Evolutionary conservation across 331 rosid genomes (phyloP).

Genomic region (Malus hybrid): DNA sequence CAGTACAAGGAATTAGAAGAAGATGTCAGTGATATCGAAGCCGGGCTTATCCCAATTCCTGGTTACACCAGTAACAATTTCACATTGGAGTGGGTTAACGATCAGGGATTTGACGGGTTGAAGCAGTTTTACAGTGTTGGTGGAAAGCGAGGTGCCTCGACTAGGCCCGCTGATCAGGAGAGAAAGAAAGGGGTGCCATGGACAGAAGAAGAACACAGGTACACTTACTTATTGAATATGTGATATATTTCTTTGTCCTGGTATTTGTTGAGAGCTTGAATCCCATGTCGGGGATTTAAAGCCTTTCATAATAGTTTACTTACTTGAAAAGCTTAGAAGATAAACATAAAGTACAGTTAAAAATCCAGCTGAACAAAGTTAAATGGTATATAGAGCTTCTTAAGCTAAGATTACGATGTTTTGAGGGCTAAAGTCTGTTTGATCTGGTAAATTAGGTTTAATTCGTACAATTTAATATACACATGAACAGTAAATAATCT

Average conservation of each 20-base stretch:
- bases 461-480: conserved; percentile 8
- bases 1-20: conserved; percentile 81
- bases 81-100: conserved; percentile 62
- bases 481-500: conserved; percentile 8
- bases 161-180: conserved; percentile 69
- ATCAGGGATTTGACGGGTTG: conserved; percentile 51
- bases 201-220: conserved; percentile 97
- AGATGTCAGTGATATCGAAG: conserved; percentile 79
- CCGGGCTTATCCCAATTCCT: conserved; percentile 69
- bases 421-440: conserved; percentile 3
- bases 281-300: too few species aligned
- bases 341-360: neutral
- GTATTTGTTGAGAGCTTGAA: neutral
- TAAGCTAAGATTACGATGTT: neutral
- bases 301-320: too few species aligned
- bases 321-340: neutral
- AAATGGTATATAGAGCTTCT: neutral
- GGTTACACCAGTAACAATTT: conserved; percentile 46
- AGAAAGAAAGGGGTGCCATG: conserved; percentile 91
- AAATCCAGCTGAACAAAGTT: neutral
- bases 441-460: conserved; percentile 1
- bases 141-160: conserved; percentile 47
- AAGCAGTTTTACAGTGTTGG: conserved; percentile 50
- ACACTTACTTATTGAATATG: conserved; percentile 11
- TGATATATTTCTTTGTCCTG: neutral